Base-by-base conservation (phyloP, 441 rosid genomes). In the Erodium trifolium region DNA sequence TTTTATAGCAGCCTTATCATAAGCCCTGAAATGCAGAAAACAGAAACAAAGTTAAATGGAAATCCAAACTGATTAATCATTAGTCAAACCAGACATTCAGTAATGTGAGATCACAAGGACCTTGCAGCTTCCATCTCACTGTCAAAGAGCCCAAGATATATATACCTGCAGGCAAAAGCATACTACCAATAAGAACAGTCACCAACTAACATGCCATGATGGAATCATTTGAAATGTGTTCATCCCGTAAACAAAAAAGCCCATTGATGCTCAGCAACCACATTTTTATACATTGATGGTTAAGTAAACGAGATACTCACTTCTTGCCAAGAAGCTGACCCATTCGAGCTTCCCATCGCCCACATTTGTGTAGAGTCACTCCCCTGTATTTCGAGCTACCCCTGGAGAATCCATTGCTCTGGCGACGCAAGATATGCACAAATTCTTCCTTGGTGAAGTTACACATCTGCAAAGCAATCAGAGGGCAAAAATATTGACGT, bases 351-450 rank as follows among this genome's bases (percentile, higher is more conserved):
- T 23, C 27, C 27, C 27, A 23, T 23, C 27, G 27, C 27, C 27
- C 27, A 23, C 27, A 23, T 88, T 79, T 93, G 78, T 91, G 97
- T 81, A 89, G 83, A 0, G 96, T 93, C 72, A 93, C 98, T 8
- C 98, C 98, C 75, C 95, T 83, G 70, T 82, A 91, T 70, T 83
- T 93, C 1, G 96, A 93, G 78, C 91, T 89, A 63, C 97, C 98
- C 73, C 97, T 85, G 1, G 93, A 85, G 69, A 86, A 85, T 18
- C 93, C 95, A 7, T 87, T 87, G 81, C 93, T 89, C 78, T 88
- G 97, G 75, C 97, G 88, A 17, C 95, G 87, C 19, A 89, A 80
- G 14, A 86, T 74, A 69, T 88, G 92, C 79, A 93, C 92, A 70
- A 87, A 93, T 71, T 93, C 97, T 73, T 93, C 99, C 77, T 91